A percentile compares a stretch with the other conserved stretches of the same genome.
Conservation (phyloP, 2,329 filamentous ascomycete species). For the Biscogniauxia marginata region DNA sequence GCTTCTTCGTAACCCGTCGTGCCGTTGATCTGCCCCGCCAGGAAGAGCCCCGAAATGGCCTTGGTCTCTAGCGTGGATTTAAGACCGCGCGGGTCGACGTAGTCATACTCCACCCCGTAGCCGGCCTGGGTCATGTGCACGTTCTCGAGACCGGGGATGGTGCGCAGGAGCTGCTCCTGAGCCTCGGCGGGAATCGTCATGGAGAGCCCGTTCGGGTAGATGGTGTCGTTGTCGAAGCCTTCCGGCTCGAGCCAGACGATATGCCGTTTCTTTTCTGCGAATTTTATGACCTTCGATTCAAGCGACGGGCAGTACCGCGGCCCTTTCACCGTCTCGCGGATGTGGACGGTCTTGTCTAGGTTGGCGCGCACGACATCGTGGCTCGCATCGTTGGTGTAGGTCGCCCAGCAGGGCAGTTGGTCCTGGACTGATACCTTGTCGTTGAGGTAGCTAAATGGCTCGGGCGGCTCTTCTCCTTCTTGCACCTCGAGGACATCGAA, state of each 20-base stretch:
- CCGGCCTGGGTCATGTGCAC: conserved; percentile 91
- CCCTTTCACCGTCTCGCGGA: conserved; percentile 90
- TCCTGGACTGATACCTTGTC: conserved; percentile 72
- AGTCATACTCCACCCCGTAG: conserved; percentile 98
- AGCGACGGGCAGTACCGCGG: conserved; percentile 94
- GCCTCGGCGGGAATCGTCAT: conserved; percentile 93
- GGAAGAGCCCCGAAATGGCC: conserved; percentile 79
- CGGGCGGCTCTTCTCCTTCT: conserved; percentile 78
- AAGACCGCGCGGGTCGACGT: conserved; percentile 88
- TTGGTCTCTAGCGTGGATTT: conserved; percentile 93
- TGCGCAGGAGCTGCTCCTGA: conserved; percentile 81
- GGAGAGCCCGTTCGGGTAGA: conserved; percentile 95
- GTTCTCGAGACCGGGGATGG: conserved; percentile 83
- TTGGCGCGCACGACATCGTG: conserved; percentile 85
- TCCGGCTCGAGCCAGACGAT: conserved; percentile 98
- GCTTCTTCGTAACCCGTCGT: conserved; percentile 98
- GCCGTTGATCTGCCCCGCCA: conserved; percentile 96
- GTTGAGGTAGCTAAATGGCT: conserved; percentile 90
- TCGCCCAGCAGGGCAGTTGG: conserved; percentile 84
- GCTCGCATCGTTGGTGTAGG: conserved; percentile 78
- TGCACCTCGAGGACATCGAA: conserved; percentile 71
- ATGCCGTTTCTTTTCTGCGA: conserved; percentile 75
- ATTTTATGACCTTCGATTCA: conserved; percentile 90
- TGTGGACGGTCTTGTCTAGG: conserved; percentile 94
- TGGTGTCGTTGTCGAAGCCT: conserved; percentile 82